Conservation (phyloP, 2,329 filamentous ascomycete genomes). For the Claviceps africana region DNA sequence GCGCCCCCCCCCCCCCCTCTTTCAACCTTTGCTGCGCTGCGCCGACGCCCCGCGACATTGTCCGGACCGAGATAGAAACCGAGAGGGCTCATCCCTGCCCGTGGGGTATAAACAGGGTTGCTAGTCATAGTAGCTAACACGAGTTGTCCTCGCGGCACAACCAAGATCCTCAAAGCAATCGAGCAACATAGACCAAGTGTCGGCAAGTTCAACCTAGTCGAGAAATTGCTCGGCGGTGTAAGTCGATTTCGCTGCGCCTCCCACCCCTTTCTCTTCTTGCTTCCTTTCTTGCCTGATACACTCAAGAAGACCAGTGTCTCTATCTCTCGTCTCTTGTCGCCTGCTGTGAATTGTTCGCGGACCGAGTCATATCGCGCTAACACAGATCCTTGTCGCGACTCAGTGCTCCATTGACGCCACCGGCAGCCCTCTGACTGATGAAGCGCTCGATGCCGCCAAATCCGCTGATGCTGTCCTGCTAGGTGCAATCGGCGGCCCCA, state of each 20-base stretch:
- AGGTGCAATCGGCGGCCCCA: constrained; percentile 84
- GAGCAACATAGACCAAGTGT: constrained; percentile 56
- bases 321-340: no score
- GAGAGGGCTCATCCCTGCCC: background rate
- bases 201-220: constrained; percentile 69
- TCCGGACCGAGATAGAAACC: background rate
- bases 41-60: background rate
- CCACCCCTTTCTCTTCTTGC: background rate
- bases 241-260: constrained; percentile 24
- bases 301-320: background rate
- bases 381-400: background rate
- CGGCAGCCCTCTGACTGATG: constrained; percentile 66
- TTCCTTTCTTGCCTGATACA: constrained; percentile 3
- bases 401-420: constrained; percentile 80
- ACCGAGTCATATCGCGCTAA: background rate
- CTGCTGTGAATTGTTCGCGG: background rate
- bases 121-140: constrained; percentile 1
- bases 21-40: no score
- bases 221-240: constrained; percentile 81
- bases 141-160: background rate
- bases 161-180: constrained; percentile 63
- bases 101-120: background rate
- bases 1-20: no score
- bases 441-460: constrained; percentile 71
- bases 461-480: constrained; percentile 79